Evolutionary conservation across 2,329 filamentous ascomycete species (phyloP).

Genomic region (Sporothrix sp.): DNA sequence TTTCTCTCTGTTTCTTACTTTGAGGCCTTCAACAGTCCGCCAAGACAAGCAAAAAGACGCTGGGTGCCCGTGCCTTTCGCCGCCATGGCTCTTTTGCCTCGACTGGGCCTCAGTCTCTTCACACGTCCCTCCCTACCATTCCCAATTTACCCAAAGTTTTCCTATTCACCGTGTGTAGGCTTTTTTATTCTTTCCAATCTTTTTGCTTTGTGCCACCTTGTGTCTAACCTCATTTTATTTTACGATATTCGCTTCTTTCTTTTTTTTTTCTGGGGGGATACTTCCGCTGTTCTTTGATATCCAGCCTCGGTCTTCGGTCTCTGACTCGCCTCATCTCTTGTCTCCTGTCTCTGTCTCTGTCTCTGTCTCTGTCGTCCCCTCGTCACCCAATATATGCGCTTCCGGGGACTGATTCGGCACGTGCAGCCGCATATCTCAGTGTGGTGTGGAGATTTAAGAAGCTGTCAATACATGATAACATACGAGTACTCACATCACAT

Average conservation of each 20-base stretch:
- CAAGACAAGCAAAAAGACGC: slow-evolving; percentile 2
- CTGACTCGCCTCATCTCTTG: background rate
- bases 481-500: background rate
- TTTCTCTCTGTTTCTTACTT: background rate
- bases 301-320: background rate
- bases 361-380: background rate
- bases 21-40: background rate
- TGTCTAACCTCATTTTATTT: background rate
- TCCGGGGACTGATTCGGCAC: slow-evolving; percentile 6
- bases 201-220: background rate
- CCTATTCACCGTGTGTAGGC: background rate
- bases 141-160: slow-evolving; percentile 1
- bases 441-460: too few species aligned
- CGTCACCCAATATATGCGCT: background rate
- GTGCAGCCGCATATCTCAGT: background rate
- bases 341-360: background rate
- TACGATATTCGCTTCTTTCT: background rate
- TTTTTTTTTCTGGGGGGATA: too few species aligned
- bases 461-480: too few species aligned
- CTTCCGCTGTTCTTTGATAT: too few species aligned
- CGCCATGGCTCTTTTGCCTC: background rate
- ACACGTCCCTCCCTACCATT: background rate
- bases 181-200: background rate
- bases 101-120: background rate
- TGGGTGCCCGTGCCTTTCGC: background rate